A percentile compares a stretch with the other conserved stretches of the same genome.
Conservation (phyloP, 2,329 filamentous ascomycete species). For the Endoconidiophora laricicola region DNA sequence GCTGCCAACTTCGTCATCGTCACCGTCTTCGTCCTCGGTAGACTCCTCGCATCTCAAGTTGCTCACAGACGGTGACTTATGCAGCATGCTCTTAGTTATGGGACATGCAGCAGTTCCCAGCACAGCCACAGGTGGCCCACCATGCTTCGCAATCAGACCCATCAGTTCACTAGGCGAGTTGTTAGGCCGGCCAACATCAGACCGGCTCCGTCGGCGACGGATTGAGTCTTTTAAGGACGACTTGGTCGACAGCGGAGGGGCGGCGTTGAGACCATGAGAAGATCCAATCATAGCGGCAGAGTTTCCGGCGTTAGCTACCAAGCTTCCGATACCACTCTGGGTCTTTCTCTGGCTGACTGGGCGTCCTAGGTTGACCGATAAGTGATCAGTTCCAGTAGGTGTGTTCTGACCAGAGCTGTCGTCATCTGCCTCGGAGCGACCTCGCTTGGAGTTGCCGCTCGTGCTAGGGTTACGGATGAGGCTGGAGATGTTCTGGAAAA, state of each 20-base stretch:
- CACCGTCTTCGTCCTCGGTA: constrained; percentile 44
- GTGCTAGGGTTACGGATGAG: constrained; percentile 34
- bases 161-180: constrained; percentile 29
- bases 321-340: constrained; percentile 41
- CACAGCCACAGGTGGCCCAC: constrained; percentile 35
- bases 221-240: constrained; percentile 28
- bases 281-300: constrained; percentile 39
- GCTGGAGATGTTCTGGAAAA: constrained; percentile 23
- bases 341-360: constrained; percentile 34
- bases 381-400: constrained; percentile 2
- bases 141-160: constrained; percentile 34
- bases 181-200: constrained; percentile 29
- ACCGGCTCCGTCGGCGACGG: constrained; percentile 38
- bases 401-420: constrained; percentile 1
- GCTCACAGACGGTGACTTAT: background rate
- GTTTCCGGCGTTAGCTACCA: constrained; percentile 37
- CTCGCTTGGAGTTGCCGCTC: constrained; percentile 14
- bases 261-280: constrained; percentile 30
- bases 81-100: background rate
- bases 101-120: background rate
- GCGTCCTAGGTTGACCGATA: constrained; percentile 29
- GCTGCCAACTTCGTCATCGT: constrained; percentile 44
- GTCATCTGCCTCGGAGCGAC: background rate
- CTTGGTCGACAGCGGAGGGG: constrained; percentile 36
- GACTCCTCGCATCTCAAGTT: constrained; percentile 23